Evolutionary conservation across 345 rosid species (phyloP).

Genomic region (Gossypium rotundifolium): DNA sequence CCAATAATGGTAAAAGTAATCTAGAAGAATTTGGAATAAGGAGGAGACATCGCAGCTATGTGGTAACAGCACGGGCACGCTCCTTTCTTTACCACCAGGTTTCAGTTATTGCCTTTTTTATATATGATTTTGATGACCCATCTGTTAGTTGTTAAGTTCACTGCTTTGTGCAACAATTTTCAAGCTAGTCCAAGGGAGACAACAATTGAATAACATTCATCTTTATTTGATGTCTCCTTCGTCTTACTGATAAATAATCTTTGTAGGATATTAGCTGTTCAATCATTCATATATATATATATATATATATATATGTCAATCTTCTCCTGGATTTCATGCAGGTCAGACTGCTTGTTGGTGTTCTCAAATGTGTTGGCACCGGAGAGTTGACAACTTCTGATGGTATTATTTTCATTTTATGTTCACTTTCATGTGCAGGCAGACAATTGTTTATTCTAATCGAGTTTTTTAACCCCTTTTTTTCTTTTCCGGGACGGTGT

Average conservation of each 20-base stretch:
- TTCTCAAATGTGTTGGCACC: constrained; percentile 74
- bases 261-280: neutral
- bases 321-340: constrained; percentile 25
- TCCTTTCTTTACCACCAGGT: constrained; percentile 96
- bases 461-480: neutral
- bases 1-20: constrained; percentile 23
- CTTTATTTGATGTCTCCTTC: neutral
- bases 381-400: constrained; percentile 61
- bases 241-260: neutral
- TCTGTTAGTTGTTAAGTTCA: neutral
- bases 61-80: constrained; percentile 68
- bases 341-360: constrained; percentile 90
- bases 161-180: neutral
- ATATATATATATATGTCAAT: neutral
- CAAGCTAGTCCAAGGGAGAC: neutral
- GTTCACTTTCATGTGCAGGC: neutral
- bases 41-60: constrained; percentile 56
- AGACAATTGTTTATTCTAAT: neutral
- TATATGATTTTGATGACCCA: neutral
- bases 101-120: neutral
- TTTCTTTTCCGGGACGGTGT: neutral
- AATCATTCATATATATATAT: neutral
- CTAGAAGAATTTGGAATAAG: constrained; percentile 56
- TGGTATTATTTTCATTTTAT: constrained; percentile 35
- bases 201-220: neutral